phyloP scores from a whole-genome alignment of 2,329 filamentous ascomycete species.

The Monosporascus sp. region DNA sequence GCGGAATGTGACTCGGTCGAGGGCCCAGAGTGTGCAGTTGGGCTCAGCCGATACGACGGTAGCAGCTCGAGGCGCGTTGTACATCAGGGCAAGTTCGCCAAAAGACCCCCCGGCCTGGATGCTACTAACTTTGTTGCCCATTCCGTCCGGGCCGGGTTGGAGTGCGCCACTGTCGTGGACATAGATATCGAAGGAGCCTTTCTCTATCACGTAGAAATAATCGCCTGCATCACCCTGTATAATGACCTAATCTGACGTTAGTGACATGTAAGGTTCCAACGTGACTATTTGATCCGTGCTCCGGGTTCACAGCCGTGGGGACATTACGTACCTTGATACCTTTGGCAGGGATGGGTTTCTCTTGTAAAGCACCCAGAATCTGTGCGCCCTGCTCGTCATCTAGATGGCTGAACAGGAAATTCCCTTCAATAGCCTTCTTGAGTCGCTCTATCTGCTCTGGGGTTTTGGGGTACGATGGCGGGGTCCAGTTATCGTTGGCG shows the following conservation, averaged over 20 bases:
- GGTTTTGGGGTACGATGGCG: slow-evolving; percentile 79
- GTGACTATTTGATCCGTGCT: background rate
- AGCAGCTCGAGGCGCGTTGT: slow-evolving; percentile 92
- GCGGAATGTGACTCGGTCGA: slow-evolving; percentile 94
- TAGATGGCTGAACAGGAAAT: slow-evolving; percentile 90
- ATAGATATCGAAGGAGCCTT: slow-evolving; percentile 83
- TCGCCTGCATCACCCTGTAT: slow-evolving; percentile 93
- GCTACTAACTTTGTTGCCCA: slow-evolving; percentile 75
- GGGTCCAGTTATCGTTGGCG: slow-evolving; percentile 82
- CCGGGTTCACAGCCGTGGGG: background rate
- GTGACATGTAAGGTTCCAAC: slow-evolving; percentile 5
- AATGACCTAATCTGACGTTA: slow-evolving; percentile 64
- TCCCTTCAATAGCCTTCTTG: slow-evolving; percentile 74
- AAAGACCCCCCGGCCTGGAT: slow-evolving; percentile 90
- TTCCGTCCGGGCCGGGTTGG: slow-evolving; percentile 73
- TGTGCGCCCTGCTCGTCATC: slow-evolving; percentile 89
- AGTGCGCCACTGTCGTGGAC: slow-evolving; percentile 75
- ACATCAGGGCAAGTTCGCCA: slow-evolving; percentile 96
- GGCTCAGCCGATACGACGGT: slow-evolving; percentile 82
- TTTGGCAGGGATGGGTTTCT: slow-evolving; percentile 92
- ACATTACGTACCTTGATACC: slow-evolving; percentile 57
- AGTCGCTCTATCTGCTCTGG: slow-evolving; percentile 75
- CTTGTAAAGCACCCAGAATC: slow-evolving; percentile 83
- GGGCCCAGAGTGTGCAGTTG: slow-evolving; percentile 80
- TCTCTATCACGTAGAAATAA: slow-evolving; percentile 96